Evolutionary conservation across 441 rosid species (phyloP), one percentile per base, ranked within the genome.

Genomic region (Adansonia grandidieri): DNA sequence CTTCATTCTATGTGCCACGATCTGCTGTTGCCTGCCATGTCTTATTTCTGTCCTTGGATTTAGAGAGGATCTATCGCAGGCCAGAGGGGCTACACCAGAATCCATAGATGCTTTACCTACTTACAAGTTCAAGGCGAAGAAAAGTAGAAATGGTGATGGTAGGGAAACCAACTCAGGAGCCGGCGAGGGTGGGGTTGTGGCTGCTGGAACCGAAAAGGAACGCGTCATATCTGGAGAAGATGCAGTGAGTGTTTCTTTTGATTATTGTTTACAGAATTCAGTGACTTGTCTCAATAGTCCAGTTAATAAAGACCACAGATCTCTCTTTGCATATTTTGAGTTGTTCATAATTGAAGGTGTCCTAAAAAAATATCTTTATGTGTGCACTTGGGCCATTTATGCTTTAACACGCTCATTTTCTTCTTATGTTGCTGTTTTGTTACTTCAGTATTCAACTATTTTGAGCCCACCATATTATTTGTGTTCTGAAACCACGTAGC

Each of bases 1-100:
- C 58, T 94, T 96, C 84, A 96, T 96, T 80, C 91, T 94, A 54
- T 96, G 99, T 80, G 96, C 98, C 56, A 94, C 98, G 22, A 89
- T 96, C 78, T 96, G 99, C 85, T 96, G 98, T 85, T 96, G 99
- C 83, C 82, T 96, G 84, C 99, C 98, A 8, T 93, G 98, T 80
- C 91, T 96, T 73, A 92, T 96, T 75, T 96, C 98, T 5, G 78
- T 96, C 64, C 94, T 96, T 70, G 99, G 98, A 51, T 89, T 89
- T 77, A 86, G 98, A 86, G 99, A 97, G 86, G 98, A 97, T 80
- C 85, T 91, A 56, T 81, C 95, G 45, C 96, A 92, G 80, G 87
- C 98, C 61, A 88, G 94, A 85, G 99, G 99, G 57, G 99, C 99
- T 60, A 92, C 97, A 13, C 48, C 91, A 44, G 99, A 95, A 89